Base-by-base conservation (phyloP, 2,329 filamentous ascomycete species). In the Leptoxyphium fumago region DNA sequence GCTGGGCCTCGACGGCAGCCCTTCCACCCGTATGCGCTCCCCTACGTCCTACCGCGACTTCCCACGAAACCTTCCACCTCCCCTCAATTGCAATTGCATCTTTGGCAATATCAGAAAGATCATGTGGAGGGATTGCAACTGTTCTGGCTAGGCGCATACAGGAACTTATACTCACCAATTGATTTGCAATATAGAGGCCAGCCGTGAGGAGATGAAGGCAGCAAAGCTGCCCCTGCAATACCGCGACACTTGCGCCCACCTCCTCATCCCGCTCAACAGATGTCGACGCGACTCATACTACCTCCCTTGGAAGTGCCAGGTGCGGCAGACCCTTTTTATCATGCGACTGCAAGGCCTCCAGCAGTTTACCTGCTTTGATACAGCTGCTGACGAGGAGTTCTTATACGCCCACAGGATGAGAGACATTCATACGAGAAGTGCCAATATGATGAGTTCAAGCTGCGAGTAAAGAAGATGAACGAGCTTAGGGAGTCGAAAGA, bases 361-460 rank as follows among this genome's bases (percentile, higher is more conserved):
- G 3, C 21, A 26, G 21, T 4, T 26, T 26, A 26, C 7, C 21
- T 26, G 21, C 21, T 26, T 26, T 7, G 21, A 9, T 15, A 36
- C 32, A 36, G 13, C 32, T 36, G 15, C 32, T 36, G 32, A 40
- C 21, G 18, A 5, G 14, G 5, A 15, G 14, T 11, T 26, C 8
- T 6, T 32, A 42, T 47, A 49, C 32, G 17, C 11, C 3, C 15
- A 9, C 61, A 96, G 91, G 80, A 87, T 65, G 91, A 98, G 74
- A 76, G 91, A 72, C 91, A 98, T 70, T 82, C 80, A 61, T 98
- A 98, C 74, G 91, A 98, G 65, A 96, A 96, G 67, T 98, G 91
- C 77, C 91, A 98, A 62, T 98, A 98, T 68, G 84, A 84, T 52
- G 91, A 96, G 65, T 98, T 98, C 75, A 94, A 94, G 79, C 86